Conservation (phyloP, 768 basidiomycete genomes). For the Suillus cothurnatus region DNA sequence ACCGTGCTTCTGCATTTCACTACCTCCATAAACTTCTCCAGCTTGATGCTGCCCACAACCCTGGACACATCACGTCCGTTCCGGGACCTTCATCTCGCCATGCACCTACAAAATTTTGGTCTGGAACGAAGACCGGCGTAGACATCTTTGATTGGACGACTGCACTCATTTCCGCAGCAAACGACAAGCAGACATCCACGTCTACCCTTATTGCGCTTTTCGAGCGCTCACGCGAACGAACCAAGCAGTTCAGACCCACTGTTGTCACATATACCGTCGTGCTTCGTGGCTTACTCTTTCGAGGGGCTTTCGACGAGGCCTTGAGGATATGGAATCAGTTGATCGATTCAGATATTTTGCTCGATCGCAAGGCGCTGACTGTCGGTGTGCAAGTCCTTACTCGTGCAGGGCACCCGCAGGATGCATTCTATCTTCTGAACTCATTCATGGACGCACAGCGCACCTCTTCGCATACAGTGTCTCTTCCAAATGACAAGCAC, state of each 20-base stretch:
- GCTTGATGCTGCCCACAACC: constrained; percentile 20
- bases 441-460: constrained; percentile 32
- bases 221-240: constrained; percentile 29
- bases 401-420: constrained; percentile 41
- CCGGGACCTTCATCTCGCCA: background rate
- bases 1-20: constrained; percentile 46
- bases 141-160: constrained; percentile 52
- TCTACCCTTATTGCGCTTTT: constrained; percentile 41
- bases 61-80: constrained; percentile 9
- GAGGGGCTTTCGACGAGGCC: constrained; percentile 43
- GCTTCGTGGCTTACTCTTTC: constrained; percentile 53
- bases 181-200: constrained; percentile 38
- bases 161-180: constrained; percentile 45
- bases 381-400: constrained; percentile 54
- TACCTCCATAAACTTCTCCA: constrained; percentile 45
- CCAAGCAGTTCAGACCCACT: constrained; percentile 40
- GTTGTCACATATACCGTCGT: constrained; percentile 54
- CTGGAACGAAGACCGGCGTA: constrained; percentile 29
- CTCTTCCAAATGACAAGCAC: constrained; percentile 10
- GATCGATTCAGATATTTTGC: constrained; percentile 29
- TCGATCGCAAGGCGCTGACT: constrained; percentile 52
- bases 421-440: constrained; percentile 56
- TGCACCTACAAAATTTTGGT: constrained; percentile 10
- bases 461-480: constrained; percentile 11
- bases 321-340: constrained; percentile 47